Evolutionary conservation across 495 filamentous ascomycete species (phyloP).

Genomic region (Penicillium ochrochloron): DNA sequence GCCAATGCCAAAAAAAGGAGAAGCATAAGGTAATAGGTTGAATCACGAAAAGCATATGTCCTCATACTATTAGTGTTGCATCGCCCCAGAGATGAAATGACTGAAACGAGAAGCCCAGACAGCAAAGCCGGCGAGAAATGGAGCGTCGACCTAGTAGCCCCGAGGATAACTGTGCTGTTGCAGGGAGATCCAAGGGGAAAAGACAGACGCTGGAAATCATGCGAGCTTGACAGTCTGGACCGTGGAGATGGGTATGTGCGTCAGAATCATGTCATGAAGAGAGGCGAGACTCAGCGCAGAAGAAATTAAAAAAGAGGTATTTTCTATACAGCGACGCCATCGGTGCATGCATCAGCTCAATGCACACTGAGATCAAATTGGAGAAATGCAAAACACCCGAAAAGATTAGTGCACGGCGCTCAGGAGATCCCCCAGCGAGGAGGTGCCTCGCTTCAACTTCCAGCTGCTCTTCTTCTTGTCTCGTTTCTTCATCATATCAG

Average conservation of each 20-base stretch:
- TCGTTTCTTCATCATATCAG: constrained; percentile 82
- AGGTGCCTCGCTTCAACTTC: constrained; percentile 66
- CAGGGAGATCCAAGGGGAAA: constrained; percentile 10
- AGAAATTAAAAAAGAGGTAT: constrained; percentile 13
- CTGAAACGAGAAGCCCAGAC: constrained; percentile 11
- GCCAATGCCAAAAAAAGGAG: constrained; percentile 32
- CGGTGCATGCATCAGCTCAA: not conserved
- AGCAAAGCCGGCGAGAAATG: not conserved
- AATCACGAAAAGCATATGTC: constrained; percentile 22
- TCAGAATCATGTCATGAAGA: constrained; percentile 26
- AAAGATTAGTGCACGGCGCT: constrained; percentile 46
- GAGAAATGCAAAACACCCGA: not conserved
- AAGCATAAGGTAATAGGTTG: constrained; percentile 6
- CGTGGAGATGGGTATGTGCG: constrained; percentile 30
- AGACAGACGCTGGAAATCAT: not conserved
- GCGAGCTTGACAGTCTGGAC: not conserved
- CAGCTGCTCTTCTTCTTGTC: constrained; percentile 78
- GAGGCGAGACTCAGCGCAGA: not conserved
- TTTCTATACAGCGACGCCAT: constrained; percentile 22
- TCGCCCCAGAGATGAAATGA: constrained; percentile 10
- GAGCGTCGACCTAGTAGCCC: not conserved
- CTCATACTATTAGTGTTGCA: constrained; percentile 19
- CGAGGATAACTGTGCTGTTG: not conserved
- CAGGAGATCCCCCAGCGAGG: constrained; percentile 47
- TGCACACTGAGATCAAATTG: constrained; percentile 7